Conservation (phyloP, 148 eudicot genomes). For the Tetragonia tetragonoides region DNA sequence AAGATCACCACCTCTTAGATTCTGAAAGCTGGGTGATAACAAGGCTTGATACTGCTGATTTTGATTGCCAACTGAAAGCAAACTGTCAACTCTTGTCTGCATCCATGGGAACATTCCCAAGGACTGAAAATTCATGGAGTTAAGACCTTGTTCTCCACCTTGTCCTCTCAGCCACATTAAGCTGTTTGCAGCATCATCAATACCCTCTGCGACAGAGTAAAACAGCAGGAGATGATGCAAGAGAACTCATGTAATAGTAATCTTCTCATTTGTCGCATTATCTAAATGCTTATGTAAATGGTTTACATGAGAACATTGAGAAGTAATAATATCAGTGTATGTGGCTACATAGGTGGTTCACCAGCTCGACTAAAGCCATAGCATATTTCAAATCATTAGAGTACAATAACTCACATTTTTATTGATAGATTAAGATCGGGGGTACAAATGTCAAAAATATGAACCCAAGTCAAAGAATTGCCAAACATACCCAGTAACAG, state of each 20-base stretch:
- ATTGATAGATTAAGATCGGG: too few species aligned
- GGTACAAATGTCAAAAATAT: too few species aligned
- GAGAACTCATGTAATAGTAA: not conserved
- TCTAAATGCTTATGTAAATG: not conserved
- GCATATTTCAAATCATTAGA: too few species aligned
- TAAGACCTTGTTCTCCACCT: conserved; percentile 70
- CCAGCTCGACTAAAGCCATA: too few species aligned
- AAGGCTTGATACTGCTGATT: conserved; percentile 88
- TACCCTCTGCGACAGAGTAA: conserved; percentile 47
- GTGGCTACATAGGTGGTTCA: not conserved
- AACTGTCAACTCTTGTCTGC: conserved; percentile 70
- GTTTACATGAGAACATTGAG: not conserved
- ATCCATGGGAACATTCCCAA: conserved; percentile 77
- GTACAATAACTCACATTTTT: too few species aligned
- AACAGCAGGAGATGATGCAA: not conserved
- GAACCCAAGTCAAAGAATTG: too few species aligned
- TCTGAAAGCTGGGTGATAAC: conserved; percentile 71
- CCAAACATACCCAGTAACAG: too few species aligned
- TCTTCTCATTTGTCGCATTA: not conserved
- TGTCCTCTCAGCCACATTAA: conserved; percentile 93
- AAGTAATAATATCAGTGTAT: too few species aligned
- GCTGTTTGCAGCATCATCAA: conserved; percentile 64
- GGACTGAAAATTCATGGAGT: conserved; percentile 67
- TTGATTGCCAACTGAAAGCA: conserved; percentile 53
- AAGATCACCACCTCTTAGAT: conserved; percentile 54